Evolutionary conservation across 192 early-diverging fungal genomes (phyloP), one percentile per base, ranked within the genome.

Genomic region (Entrophospora sp.): DNA sequence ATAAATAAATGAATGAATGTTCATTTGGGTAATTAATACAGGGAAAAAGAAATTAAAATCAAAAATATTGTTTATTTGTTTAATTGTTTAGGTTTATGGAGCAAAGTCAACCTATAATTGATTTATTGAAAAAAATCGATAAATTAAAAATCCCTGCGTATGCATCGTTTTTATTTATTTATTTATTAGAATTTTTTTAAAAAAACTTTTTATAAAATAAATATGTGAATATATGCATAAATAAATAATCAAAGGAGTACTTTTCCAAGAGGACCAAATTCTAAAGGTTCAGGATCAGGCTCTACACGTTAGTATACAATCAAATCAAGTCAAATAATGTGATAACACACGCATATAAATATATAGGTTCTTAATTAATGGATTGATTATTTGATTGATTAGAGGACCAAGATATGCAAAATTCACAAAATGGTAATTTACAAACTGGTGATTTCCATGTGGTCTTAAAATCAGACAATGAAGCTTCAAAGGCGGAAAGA

Each of bases 41-140:
- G n/a, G n/a, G n/a, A n/a, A n/a, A n/a, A n/a, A n/a, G n/a, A n/a
- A n/a, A n/a, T n/a, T n/a, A n/a, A n/a, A n/a, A n/a, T n/a, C n/a
- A n/a, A n/a, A n/a, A n/a, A n/a, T n/a, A n/a, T n/a, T n/a, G n/a
- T n/a, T n/a, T n/a, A n/a, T n/a, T n/a, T n/a, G n/a, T n/a, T n/a
- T n/a, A n/a, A n/a, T 24, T 30, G 10, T 13, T 34, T 44, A 83
- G 81, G 51, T 77, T 92, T 32, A 83, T 83, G 71, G 82, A 88
- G 42, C 81, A 91, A 67, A 85, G 77, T 48, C 76, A 83, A 44
- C 84, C 85, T 0, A 91, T 92, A 25, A 82, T 91, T 37, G 79
- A 82, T 18, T 67, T 92, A 38, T 71, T 92, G 16, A 87, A 87
- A 58, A 73, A 83, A 71, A 89, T 89, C 1, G 87, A 89, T 63